These are phyloP conservation scores for Trichophyton rubrum DNA, from an alignment of 2,329 filamentous ascomycete species.

Conservation along the genomic window DNA sequence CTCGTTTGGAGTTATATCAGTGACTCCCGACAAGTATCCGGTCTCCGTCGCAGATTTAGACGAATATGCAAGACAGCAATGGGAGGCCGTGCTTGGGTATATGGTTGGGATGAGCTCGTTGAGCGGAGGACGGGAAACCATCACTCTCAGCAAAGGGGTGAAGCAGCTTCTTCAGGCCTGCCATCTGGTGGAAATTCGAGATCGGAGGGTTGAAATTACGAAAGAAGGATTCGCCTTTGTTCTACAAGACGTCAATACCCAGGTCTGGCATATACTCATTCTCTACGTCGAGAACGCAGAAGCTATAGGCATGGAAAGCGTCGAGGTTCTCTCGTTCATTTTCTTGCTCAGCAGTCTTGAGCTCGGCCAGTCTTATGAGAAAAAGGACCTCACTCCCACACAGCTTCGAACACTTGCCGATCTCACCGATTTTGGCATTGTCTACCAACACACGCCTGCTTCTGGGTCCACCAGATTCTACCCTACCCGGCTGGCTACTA, in stretches of 20 bases:
- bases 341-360: conserved; percentile 91
- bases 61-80: conserved; percentile 71
- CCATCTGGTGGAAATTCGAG: conserved; percentile 56
- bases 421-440: conserved; percentile 81
- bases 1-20: conserved; percentile 81
- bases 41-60: conserved; percentile 66
- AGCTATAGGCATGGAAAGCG: conserved; percentile 63
- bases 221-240: conserved; percentile 90
- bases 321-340: conserved; percentile 90
- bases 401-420: conserved; percentile 83
- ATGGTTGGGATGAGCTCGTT: conserved; percentile 55
- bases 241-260: conserved; percentile 86
- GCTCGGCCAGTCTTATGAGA: conserved; percentile 82
- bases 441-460: conserved; percentile 48
- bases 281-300: conserved; percentile 83
- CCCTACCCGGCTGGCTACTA: conserved; percentile 86
- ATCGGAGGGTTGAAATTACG: conserved; percentile 59
- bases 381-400: conserved; percentile 64
- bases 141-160: conserved; percentile 58
- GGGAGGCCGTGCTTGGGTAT: conserved; percentile 93
- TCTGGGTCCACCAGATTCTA: conserved; percentile 50
- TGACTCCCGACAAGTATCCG: conserved; percentile 47
- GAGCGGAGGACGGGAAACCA: conserved; percentile 36
- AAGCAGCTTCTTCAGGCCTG: conserved; percentile 73
- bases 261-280: conserved; percentile 90